Conservation (phyloP, 352 stramenopile genomes). For the Pythium aristosporum region DNA sequence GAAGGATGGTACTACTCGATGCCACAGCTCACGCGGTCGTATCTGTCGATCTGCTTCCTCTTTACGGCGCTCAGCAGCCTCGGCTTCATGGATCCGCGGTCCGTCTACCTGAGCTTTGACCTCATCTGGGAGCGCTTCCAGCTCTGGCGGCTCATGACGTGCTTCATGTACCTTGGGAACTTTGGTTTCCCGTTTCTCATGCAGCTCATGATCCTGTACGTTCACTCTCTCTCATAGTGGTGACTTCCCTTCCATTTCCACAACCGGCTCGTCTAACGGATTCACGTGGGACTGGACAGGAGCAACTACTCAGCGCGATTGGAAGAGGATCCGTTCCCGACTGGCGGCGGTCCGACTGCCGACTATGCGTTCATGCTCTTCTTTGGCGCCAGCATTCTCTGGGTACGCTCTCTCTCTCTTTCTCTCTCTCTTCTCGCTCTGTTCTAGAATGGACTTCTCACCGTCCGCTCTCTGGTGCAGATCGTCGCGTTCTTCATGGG, state of each 20-base stretch:
- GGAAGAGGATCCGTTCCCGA: conserved; percentile 84
- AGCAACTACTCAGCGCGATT: conserved; percentile 83
- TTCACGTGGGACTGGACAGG: conserved; percentile 28
- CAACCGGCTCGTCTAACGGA: no score
- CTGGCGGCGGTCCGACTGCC: conserved; percentile 71
- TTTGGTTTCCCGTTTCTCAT: conserved; percentile 91
- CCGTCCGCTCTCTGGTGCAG: conserved; percentile 24
- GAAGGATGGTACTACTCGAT: conserved; percentile 85
- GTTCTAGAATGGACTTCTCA: not conserved
- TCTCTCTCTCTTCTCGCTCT: not conserved
- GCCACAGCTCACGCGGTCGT: conserved; percentile 85
- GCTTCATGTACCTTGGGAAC: conserved; percentile 87
- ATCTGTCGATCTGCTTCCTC: conserved; percentile 82
- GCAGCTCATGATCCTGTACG: conserved; percentile 89
- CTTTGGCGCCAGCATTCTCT: conserved; percentile 73
- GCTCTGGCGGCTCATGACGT: conserved; percentile 86
- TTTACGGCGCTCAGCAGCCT: conserved; percentile 78
- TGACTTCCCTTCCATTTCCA: no score
- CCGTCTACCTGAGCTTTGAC: conserved; percentile 85
- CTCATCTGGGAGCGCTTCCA: conserved; percentile 87
- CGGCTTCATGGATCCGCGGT: conserved; percentile 77
- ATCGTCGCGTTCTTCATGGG: conserved; percentile 83
- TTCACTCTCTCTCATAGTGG: conserved; percentile 1
- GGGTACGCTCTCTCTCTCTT: conserved; percentile 42
- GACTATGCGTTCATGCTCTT: conserved; percentile 91